phyloP scores from a whole-genome alignment of 441 rosid genomes.

The Erysimum cheiri region DNA sequence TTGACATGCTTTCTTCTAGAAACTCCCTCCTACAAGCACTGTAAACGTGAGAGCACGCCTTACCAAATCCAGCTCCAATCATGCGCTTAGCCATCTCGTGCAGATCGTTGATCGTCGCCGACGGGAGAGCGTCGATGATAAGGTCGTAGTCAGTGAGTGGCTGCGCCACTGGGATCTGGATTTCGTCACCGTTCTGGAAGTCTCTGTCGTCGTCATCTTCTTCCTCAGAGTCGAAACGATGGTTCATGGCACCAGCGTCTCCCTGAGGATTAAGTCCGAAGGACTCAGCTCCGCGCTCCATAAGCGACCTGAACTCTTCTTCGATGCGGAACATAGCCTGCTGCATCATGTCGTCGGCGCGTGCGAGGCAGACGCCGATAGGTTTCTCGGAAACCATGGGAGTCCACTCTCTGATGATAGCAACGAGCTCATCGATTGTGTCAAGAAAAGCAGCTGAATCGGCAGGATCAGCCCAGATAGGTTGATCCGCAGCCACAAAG shows the following conservation, averaged over 20 bases:
- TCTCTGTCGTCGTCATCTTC: slow-evolving; percentile 59
- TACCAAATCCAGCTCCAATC: slow-evolving; percentile 78
- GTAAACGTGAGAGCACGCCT: slow-evolving; percentile 84
- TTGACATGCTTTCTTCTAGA: slow-evolving; percentile 84
- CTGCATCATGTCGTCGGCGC: slow-evolving; percentile 86
- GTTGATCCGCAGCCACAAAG: slow-evolving; percentile 64
- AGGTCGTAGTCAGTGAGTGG: slow-evolving; percentile 78
- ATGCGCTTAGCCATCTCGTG: slow-evolving; percentile 91
- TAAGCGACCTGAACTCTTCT: slow-evolving; percentile 78
- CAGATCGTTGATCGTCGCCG: slow-evolving; percentile 76
- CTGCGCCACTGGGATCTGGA: slow-evolving; percentile 79
- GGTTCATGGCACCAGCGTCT: slow-evolving; percentile 46
- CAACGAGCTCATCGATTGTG: slow-evolving; percentile 70
- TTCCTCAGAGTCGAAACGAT: slow-evolving; percentile 59
- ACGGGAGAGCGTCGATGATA: slow-evolving; percentile 85
- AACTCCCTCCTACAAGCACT: slow-evolving; percentile 84
- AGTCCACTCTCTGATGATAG: slow-evolving; percentile 56
- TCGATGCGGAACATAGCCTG: slow-evolving; percentile 86
- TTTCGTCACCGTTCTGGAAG: slow-evolving; percentile 41
- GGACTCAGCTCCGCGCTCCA: slow-evolving; percentile 79
- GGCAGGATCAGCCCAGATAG: slow-evolving; percentile 88
- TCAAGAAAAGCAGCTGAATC: slow-evolving; percentile 83
- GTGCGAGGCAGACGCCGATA: slow-evolving; percentile 54
- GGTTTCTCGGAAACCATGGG: slow-evolving; percentile 62
- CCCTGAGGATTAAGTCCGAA: slow-evolving; percentile 52